Evolutionary conservation across 768 basidiomycete genomes (phyloP), one percentile per base, ranked within the genome.

Genomic region (Pisolithus tinctorius): DNA sequence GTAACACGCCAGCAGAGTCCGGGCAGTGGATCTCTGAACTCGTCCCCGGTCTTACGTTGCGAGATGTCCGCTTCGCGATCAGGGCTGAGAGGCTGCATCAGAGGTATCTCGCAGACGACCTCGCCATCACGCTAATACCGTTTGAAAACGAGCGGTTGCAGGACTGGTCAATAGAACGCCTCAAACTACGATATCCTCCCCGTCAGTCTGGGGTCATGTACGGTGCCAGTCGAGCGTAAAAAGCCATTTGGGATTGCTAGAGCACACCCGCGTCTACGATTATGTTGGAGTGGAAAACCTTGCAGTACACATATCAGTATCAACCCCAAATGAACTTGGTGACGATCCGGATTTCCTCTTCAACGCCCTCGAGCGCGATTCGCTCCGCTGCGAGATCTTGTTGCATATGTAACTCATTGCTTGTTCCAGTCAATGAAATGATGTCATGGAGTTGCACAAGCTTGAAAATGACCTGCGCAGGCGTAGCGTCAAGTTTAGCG

Each of bases 391-490:
- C 73, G 17, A 88, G 67, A 50, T 81, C 85, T 52, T 89, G 79
- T 36, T 69, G 66, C 82, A 88, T 88, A 55, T 90, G 87, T 23
- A 69, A 52, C 52, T 81, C 75, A 51, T 75, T 75, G 0, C 79
- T 86, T 10, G 88, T 90, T 3, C 91, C 91, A 30, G 84, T 84
- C 39, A 93, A 67, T 0, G 91, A 89, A 0, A 77, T 78, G 54
- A 93, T 76, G 2, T 79, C 82, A 52, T 79, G 74, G 25, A 75
- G 62, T 61, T 89, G 84, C 7, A 82, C 83, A 41, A 91, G 68
- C 60, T 77, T 81, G 70, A 81, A 92, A 7, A 89, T 62, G 0
- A 76, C 75, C 61, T 91, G 88, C 40, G 81, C 77, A 6, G 79
- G 73, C 0, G 87, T 86, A 52, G 80, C 73, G 1, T 70, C 65